phyloP scores from a whole-genome alignment of 345 rosid genomes.

The Sonneratia caseolaris region DNA sequence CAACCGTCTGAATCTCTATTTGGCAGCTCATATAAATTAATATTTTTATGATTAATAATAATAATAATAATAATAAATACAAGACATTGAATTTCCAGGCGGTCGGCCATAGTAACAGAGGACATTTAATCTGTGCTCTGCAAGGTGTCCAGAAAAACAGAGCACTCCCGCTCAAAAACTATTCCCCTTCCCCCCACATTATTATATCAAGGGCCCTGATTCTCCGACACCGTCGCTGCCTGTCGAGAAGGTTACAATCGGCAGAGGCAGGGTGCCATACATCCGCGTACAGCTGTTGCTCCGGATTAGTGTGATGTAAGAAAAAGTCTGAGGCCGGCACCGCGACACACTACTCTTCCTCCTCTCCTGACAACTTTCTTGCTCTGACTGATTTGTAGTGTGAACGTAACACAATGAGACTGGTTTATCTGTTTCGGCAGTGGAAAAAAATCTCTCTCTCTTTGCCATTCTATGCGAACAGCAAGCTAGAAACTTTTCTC shows the following conservation, averaged over 20 bases:
- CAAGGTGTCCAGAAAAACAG: neutral
- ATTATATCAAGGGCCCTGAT: neutral
- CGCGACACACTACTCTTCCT: neutral
- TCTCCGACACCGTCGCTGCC: neutral
- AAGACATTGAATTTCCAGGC: no score
- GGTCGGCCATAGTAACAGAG: neutral
- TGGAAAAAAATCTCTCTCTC: no score
- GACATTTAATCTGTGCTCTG: neutral
- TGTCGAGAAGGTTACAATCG: neutral
- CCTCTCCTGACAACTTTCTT: neutral
- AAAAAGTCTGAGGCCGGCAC: neutral
- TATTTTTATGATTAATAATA: neutral
- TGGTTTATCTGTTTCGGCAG: no score
- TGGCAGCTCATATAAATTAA: neutral
- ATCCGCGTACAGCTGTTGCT: constrained; percentile 1
- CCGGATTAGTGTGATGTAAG: neutral
- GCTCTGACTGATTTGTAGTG: no score
- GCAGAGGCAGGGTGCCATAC: neutral
- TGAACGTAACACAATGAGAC: no score
- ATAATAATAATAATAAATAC: neutral
- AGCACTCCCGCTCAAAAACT: neutral
- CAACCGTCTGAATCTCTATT: neutral
- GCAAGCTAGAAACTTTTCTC: no score
- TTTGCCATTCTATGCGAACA: no score
- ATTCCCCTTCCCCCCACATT: neutral